phyloP scores from a whole-genome alignment of 768 basidiomycete species.

The Gyrodon lividus region DNA sequence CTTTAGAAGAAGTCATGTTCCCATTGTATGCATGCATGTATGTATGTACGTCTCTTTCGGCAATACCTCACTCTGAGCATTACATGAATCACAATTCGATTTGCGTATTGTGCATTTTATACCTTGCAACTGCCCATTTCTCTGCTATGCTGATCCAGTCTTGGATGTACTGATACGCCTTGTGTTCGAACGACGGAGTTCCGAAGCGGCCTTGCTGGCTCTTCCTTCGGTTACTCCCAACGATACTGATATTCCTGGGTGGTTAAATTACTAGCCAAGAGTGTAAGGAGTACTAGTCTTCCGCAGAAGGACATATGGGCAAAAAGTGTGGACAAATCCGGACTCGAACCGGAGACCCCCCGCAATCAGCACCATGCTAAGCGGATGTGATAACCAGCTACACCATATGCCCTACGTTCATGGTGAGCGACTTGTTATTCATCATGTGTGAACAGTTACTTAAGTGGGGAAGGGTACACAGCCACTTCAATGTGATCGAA shows the following conservation, averaged over 20 bases:
- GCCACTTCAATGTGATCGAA: constrained; percentile 20
- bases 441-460: too few relatives aligned
- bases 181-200: too few relatives aligned
- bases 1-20: constrained; percentile 3
- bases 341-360: constrained; percentile 42
- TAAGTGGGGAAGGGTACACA: not conserved
- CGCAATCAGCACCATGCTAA: constrained; percentile 36
- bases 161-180: too few relatives aligned
- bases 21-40: not conserved
- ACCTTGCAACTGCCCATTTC: too few relatives aligned
- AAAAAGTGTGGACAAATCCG: constrained; percentile 37
- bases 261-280: too few relatives aligned
- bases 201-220: too few relatives aligned
- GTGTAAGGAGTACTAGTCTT: too few relatives aligned
- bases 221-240: too few relatives aligned
- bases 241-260: too few relatives aligned
- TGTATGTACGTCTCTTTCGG: constrained; percentile 13
- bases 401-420: constrained; percentile 44
- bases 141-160: too few relatives aligned
- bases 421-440: constrained; percentile 26
- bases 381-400: constrained; percentile 42
- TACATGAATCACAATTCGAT: not conserved
- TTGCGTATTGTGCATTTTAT: not conserved
- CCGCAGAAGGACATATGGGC: too few relatives aligned
- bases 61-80: constrained; percentile 11